Evolutionary conservation across 176 grass and related monocot genomes (phyloP), one percentile per base, ranked within the genome.

Genomic region (Melocanna baccifera): DNA sequence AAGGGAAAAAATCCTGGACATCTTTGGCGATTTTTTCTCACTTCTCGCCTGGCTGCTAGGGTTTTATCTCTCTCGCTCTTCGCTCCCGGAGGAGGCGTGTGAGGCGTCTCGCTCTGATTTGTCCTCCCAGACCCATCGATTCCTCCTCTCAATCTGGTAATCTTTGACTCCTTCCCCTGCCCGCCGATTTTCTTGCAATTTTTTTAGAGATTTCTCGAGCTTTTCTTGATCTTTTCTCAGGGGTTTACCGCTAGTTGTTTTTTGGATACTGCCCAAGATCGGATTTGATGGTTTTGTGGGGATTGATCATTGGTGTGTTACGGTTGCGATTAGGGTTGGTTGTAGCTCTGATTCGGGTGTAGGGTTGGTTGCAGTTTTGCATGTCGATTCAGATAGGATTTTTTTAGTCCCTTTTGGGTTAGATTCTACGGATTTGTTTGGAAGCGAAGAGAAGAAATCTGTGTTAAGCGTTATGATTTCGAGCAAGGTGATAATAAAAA

Each of bases 11-110:
- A 41, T 76, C 74, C 29, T 13, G 74, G 34, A 9, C 51, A 76
- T 52, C 46, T 5, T 32, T 37, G 39, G 2, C 32, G 52, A 75
- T n/a, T 55, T 53, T 39, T 4, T 12, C 36, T 22, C 67, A 12
- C 73, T 23, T 5, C 50, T 36, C 73, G 57, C 73, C 19, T n/a
- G 73, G 53, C 74, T 25, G 53, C 76, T 79, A 79, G 76, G 76
- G 76, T 64, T 79, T 64, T 78, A 64, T 78, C 76, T 9, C 62
- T 65, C 76, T 64, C 47, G 29, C 63, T 53, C n/a, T 3, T 36
- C 7, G 63, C 77, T 52, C 40, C 76, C 5, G 62, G 19, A 25
- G 79, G 59, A 77, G 75, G 12, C 12, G 34, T 16, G 39, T 40
- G 78, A 12, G 48, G 13, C 65, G 14, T 41, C 48, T 23, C 29